A percentile compares a stretch with the other conserved stretches of the same genome.
Conservation (phyloP, 1,284 basidiomycete genomes). For the Melampsora occidentalis region DNA sequence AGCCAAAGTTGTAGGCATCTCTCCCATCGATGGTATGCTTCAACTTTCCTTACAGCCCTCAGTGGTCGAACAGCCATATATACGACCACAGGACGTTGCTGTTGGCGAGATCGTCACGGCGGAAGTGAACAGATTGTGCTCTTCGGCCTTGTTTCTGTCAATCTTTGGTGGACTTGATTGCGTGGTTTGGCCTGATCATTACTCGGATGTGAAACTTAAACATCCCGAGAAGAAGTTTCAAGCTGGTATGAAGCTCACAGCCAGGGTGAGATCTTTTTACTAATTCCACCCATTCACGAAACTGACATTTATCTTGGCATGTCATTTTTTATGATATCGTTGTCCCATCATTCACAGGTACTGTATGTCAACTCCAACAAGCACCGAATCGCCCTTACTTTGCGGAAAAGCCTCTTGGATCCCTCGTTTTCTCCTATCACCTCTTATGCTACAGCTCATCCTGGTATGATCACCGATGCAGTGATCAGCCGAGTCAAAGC, state of each 20-base stretch:
- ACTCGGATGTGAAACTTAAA: conserved; percentile 86
- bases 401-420: conserved; percentile 86
- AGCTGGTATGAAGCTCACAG: conserved; percentile 76
- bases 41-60: conserved; percentile 80
- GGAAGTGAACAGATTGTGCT: conserved; percentile 75
- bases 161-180: conserved; percentile 83
- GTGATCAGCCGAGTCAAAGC: conserved; percentile 77
- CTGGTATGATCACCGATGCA: conserved; percentile 74
- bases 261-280: conserved; percentile 62
- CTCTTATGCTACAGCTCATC: conserved; percentile 66
- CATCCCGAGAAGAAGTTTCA: conserved; percentile 91
- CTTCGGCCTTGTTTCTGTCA: conserved; percentile 75
- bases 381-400: conserved; percentile 79
- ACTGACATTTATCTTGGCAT: not conserved
- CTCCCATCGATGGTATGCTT: conserved; percentile 80
- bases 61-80: conserved; percentile 78
- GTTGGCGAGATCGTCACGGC: conserved; percentile 78
- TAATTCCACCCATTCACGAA: not conserved
- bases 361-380: conserved; percentile 76
- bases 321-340: not conserved
- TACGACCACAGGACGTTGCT: conserved; percentile 77
- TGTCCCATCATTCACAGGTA: conserved; percentile 60
- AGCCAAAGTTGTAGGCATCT: conserved; percentile 85
- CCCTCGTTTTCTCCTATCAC: conserved; percentile 71
- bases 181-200: conserved; percentile 90